Conservation (phyloP, 768 basidiomycete genomes). For the Termitomyces sp. region DNA sequence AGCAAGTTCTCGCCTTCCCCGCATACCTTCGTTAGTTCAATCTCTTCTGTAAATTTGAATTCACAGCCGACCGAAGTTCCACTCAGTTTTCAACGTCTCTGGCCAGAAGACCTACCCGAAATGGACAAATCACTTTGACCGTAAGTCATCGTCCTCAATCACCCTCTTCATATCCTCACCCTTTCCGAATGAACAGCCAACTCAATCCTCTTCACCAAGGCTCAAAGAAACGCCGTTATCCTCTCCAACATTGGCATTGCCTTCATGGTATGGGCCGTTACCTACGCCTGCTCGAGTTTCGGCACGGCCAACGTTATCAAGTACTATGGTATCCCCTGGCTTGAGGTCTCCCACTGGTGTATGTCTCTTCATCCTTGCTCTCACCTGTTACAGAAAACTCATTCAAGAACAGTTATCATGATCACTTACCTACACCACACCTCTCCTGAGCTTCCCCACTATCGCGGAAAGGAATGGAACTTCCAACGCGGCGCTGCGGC, state of each 20-base stretch:
- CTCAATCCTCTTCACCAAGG: conserved; percentile 46
- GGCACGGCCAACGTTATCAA: conserved; percentile 38
- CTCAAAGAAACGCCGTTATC: conserved; percentile 48
- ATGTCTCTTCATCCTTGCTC: conserved; percentile 11
- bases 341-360: conserved; percentile 53
- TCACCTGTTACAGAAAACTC: neutral
- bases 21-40: neutral
- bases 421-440: neutral
- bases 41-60: neutral
- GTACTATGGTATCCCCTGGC: conserved; percentile 50
- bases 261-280: conserved; percentile 37
- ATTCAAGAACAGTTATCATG: neutral
- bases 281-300: conserved; percentile 28
- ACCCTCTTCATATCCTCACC: neutral
- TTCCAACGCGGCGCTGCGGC: neutral
- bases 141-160: neutral
- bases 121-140: neutral
- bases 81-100: neutral
- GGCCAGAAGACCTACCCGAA: conserved; percentile 1
- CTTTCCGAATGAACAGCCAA: conserved; percentile 29
- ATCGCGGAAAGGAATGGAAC: neutral
- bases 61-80: neutral
- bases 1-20: neutral
- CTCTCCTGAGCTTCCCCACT: neutral
- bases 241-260: conserved; percentile 51